Evolutionary conservation across 345 rosid species (phyloP), one percentile per base, ranked within the genome.

Genomic region (Pseudoturritis turrita): DNA sequence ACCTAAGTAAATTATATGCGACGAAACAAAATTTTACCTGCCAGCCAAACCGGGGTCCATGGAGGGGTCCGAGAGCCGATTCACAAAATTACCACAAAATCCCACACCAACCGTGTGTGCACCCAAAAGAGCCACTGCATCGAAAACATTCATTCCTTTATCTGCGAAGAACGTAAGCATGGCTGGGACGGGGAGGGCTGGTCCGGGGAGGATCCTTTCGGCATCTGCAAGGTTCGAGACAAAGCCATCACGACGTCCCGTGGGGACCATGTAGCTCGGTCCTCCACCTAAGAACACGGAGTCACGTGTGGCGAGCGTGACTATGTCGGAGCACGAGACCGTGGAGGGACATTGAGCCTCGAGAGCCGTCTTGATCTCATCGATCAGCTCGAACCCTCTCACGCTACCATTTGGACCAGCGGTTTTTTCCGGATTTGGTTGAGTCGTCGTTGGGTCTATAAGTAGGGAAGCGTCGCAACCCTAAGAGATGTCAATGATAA

Each of bases 201-300:
- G 90, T 19, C 70, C 80, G 0, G 92, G 98, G 57, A 92, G 80
- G 84, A 74, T 65, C 2, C 0, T 0, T 13, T 4, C 3, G 10
- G 86, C 90, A 0, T 86, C 83, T 1, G 0, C 39, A 0, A 14
- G 10, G 58, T 78, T 74, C 0, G 90, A 92, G 10, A 59, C 76
- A 21, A 84, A 66, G 15, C 96, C 87, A 49, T 88, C 97, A 5
- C 87, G 85, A n/a, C 97, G 73, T 22, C 95, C 95, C 0, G 89
- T 87, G 0, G 89, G 84, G 22, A 88, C 76, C 2, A 13, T 1
- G 62, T 85, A 88, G 39, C 18, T 74, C 0, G 84, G 89, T 17
- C 88, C 90, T 44, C 85, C 86, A 6, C 84, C 83, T 4, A 90
- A 79, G 39, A 63, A 57, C 18, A 88, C 88, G 0, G 92, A 76